Conservation (phyloP, 495 filamentous ascomycete species). For the Terfezia boudieri region DNA sequence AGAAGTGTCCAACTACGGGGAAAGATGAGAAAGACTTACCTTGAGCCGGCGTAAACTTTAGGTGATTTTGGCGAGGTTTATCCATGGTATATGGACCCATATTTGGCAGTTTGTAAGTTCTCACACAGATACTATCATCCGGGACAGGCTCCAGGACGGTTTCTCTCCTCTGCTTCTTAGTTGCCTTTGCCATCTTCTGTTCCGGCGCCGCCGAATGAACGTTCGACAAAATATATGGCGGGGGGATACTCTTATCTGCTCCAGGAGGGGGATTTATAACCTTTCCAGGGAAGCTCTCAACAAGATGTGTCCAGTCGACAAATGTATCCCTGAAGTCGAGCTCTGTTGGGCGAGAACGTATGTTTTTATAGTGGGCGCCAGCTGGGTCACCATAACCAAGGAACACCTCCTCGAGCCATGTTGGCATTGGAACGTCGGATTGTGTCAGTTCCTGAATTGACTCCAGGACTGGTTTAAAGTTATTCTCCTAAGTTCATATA, state of each 20-base stretch:
- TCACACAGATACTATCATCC: slow-evolving; percentile 51
- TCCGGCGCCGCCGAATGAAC: slow-evolving; percentile 23
- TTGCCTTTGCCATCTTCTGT: slow-evolving; percentile 54
- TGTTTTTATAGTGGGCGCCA: slow-evolving; percentile 63
- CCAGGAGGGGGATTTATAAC: slow-evolving; percentile 4
- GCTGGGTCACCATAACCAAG: slow-evolving; percentile 86
- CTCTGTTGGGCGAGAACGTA: slow-evolving; percentile 31
- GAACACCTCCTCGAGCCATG: slow-evolving; percentile 93
- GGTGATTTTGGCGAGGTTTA: slow-evolving; percentile 55
- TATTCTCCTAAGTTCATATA: slow-evolving; percentile 44
- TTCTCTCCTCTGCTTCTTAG: slow-evolving; percentile 42
- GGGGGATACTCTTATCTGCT: slow-evolving; percentile 21
- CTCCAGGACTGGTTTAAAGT: slow-evolving; percentile 84
- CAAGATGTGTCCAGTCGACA: slow-evolving; percentile 79
- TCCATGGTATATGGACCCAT: slow-evolving; percentile 83
- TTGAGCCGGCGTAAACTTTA: slow-evolving; percentile 81
- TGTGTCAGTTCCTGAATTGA: slow-evolving; percentile 73
- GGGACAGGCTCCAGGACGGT: slow-evolving; percentile 25
- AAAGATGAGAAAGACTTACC: slow-evolving; percentile 3
- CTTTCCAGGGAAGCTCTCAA: slow-evolving; percentile 66
- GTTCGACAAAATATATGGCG: slow-evolving; percentile 55
- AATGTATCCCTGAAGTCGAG: slow-evolving; percentile 90
- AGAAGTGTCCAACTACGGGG: neutral
- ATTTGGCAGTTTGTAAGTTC: slow-evolving; percentile 78
- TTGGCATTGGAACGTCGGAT: slow-evolving; percentile 63